These are phyloP conservation scores for Zangia roseola DNA, from an alignment of 768 basidiomycete genomes.

Conservation along the genomic window DNA sequence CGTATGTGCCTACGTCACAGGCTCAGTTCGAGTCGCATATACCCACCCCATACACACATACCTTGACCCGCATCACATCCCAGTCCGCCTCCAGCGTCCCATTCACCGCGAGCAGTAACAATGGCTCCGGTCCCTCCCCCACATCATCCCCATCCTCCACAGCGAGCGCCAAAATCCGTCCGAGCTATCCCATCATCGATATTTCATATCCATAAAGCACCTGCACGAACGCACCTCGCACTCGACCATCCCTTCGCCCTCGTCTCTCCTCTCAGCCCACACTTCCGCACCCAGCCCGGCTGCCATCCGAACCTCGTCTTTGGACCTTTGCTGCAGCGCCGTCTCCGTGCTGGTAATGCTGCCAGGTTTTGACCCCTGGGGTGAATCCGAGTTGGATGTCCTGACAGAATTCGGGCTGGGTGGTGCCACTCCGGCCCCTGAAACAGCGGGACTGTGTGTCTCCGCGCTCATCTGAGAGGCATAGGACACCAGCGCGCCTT, in stretches of 20 bases:
- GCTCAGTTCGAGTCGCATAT: neutral
- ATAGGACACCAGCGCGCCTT: conserved; percentile 72
- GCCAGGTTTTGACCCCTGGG: conserved; percentile 11
- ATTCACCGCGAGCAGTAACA: conserved; percentile 72
- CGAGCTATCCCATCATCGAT: conserved; percentile 45
- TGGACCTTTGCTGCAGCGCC: conserved; percentile 39
- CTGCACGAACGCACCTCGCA: conserved; percentile 55
- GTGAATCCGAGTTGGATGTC: conserved; percentile 6
- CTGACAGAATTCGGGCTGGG: conserved; percentile 12
- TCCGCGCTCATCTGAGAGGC: conserved; percentile 45
- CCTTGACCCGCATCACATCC: conserved; percentile 65
- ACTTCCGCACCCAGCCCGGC: conserved; percentile 73
- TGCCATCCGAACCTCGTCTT: conserved; percentile 72
- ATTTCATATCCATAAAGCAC: neutral
- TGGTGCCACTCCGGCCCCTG: conserved; percentile 1
- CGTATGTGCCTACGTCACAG: conserved; percentile 26
- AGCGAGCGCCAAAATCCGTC: conserved; percentile 67
- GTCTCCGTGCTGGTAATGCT: conserved; percentile 11
- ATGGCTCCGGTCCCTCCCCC: conserved; percentile 37
- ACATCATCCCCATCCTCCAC: conserved; percentile 41
- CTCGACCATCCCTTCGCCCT: conserved; percentile 61
- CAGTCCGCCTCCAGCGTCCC: conserved; percentile 60
- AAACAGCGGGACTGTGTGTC: conserved; percentile 2
- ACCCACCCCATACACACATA: conserved; percentile 26
- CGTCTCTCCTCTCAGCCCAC: conserved; percentile 72